phyloP scores from a whole-genome alignment of 2,329 filamentous ascomycete species.

The Paecilomyces niveus region DNA sequence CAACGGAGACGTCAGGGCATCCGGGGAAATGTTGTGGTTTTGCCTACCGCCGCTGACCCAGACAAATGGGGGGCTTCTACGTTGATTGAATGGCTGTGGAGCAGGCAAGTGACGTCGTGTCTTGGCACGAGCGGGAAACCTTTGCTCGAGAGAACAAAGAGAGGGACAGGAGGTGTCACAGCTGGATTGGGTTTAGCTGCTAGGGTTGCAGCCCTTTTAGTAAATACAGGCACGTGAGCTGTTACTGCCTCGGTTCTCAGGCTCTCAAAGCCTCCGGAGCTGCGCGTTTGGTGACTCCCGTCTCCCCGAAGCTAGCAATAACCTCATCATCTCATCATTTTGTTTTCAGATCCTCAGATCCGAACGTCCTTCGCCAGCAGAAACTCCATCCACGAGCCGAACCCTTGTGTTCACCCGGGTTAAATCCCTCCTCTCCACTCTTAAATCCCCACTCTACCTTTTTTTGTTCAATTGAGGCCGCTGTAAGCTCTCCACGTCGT shows the following conservation, averaged over 20 bases:
- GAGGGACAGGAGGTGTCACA: not conserved
- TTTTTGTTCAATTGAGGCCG: constrained; percentile 26
- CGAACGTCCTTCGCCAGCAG: constrained; percentile 4
- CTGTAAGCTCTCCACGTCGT: constrained; percentile 6
- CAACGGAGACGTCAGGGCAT: not conserved
- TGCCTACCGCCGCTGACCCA: not conserved
- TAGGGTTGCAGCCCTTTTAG: constrained; percentile 18
- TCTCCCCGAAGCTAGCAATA: constrained; percentile 17
- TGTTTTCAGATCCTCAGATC: constrained; percentile 11
- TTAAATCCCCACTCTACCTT: constrained; percentile 10
- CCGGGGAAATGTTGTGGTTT: not conserved
- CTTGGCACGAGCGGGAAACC: not conserved
- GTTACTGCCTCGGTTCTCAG: constrained; percentile 18
- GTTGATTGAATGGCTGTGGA: not conserved
- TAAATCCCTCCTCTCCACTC: constrained; percentile 24
- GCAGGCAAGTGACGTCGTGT: not conserved
- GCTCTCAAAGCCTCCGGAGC: constrained; percentile 4
- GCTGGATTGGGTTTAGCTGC: constrained; percentile 3
- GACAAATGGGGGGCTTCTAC: not conserved
- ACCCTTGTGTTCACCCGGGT: constrained; percentile 23
- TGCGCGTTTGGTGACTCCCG: constrained; percentile 21
- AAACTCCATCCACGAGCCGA: constrained; percentile 23
- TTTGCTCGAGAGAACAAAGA: not conserved
- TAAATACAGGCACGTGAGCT: not conserved
- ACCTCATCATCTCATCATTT: constrained; percentile 28